Base-by-base conservation (phyloP, 2,329 filamentous ascomycete genomes). In the Gremmenia infestans region DNA sequence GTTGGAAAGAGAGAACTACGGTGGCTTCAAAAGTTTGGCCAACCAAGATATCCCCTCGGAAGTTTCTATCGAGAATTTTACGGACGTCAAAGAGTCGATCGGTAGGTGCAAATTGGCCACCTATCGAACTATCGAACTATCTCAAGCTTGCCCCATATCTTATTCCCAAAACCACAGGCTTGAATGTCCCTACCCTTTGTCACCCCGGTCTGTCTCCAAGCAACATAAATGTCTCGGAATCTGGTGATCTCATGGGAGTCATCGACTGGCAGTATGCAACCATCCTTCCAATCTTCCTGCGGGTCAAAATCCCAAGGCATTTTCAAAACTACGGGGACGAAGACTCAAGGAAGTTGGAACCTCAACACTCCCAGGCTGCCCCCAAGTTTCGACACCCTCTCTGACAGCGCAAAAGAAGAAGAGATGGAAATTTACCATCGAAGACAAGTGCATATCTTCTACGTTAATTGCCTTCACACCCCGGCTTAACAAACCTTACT, bases 291-390 rank as follows among this genome's bases (percentile, higher is more conserved):
- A 59, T 69, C 22, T 67, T 63, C 35, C 50, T 69, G 6, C 65
- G 61, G 53, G 63, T 64, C 45, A 67, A 68, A 37, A 69, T 71
- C 11, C 68, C 67, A 2, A 59, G 67, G 28, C 60, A 69, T 59
- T 70, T 71, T 55, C 68, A 71, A 57, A 72, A 72, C 42, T 70
- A 66, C 61, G 69, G 68, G 12, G 68, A 72, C 52, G 54, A 63
- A 49, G 59, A 60, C 36, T 63, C 57, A 4, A 59, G 60, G 49
- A n/a, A n/a, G n/a, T n/a, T n/a, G n/a, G n/a, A 58, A 62, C 35
- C 59, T 64, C 47, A 49, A 52, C 23, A 55, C 47, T 48, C 60
- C 60, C 51, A 50, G 56, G 23, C 51, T 63, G 40, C 42, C 55
- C 17, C 36, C 58, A 32, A 50, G 58, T 57, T 58, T 64, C 47